A percentile compares a stretch with the other conserved stretches of the same genome.
Conservation (phyloP, 1,139 yeast species). For the Nakaseomyces delphensis region DNA sequence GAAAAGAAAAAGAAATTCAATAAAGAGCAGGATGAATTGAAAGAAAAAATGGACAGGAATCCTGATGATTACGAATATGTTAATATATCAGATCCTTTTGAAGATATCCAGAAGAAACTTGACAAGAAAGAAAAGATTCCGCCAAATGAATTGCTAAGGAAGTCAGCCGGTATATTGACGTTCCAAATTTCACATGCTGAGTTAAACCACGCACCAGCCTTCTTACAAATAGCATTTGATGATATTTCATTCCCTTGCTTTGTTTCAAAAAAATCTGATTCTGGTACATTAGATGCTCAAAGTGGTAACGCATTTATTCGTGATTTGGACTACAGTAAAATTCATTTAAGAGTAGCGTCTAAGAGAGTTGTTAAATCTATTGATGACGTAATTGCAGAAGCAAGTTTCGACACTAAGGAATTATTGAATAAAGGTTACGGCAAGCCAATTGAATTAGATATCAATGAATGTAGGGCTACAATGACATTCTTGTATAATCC, state of each 20-base stretch:
- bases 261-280: conserved; percentile 38
- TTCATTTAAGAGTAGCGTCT: conserved; percentile 48
- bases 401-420: conserved; percentile 43
- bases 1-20: conserved; percentile 35
- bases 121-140: conserved; percentile 41
- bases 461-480: conserved; percentile 39
- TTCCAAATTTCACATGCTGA: conserved; percentile 45
- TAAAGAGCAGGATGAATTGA: conserved; percentile 36
- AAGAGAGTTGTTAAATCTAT: conserved; percentile 40
- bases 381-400: conserved; percentile 45
- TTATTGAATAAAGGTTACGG: conserved; percentile 42
- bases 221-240: conserved; percentile 54
- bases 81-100: conserved; percentile 42
- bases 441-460: conserved; percentile 39
- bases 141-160: conserved; percentile 43
- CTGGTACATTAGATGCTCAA: conserved; percentile 31
- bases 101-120: conserved; percentile 31
- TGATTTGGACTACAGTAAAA: conserved; percentile 54
- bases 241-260: conserved; percentile 55
- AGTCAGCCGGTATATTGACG: conserved; percentile 55
- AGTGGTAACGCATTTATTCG: conserved; percentile 54
- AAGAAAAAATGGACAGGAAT: conserved; percentile 44
- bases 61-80: conserved; percentile 60
- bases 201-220: conserved; percentile 41
- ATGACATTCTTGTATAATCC: conserved; percentile 56